These are phyloP conservation scores for Phaeosphaeriaceae sp. DNA, from an alignment of 2,329 filamentous ascomycete species.

Conservation along the genomic window DNA sequence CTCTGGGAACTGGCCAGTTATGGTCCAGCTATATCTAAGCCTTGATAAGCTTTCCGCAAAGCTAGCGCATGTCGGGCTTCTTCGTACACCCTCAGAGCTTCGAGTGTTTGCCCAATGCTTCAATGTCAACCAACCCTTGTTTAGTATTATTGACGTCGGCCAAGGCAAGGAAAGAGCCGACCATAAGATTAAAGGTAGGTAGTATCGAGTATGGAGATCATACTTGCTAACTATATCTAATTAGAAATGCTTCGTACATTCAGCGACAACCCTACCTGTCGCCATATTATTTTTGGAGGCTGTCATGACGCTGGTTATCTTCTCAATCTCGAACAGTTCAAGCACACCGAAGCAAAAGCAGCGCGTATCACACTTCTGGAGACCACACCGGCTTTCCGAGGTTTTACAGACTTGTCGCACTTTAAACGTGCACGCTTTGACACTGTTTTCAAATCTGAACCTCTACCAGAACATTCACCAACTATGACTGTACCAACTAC, in stretches of 20 bases:
- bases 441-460: conserved; percentile 50
- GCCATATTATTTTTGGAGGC: conserved; percentile 56
- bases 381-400: conserved; percentile 49
- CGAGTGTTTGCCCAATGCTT: conserved; percentile 53
- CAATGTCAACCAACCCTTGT: conserved; percentile 52
- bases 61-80: conserved; percentile 49
- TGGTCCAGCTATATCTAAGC: conserved; percentile 57
- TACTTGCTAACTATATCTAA: conserved; percentile 8
- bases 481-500: conserved; percentile 1
- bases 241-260: conserved; percentile 55
- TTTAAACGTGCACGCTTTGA: conserved; percentile 50
- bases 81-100: conserved; percentile 49
- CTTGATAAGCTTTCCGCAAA: conserved; percentile 54
- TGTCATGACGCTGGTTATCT: conserved; percentile 57
- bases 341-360: conserved; percentile 47
- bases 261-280: conserved; percentile 54
- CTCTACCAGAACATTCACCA: conserved; percentile 44
- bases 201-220: background rate
- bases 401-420: conserved; percentile 50
- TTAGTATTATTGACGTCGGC: conserved; percentile 57
- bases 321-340: conserved; percentile 54
- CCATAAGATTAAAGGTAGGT: conserved; percentile 53
- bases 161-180: conserved; percentile 56
- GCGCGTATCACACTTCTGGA: conserved; percentile 55
- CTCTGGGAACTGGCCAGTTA: conserved; percentile 52